Conservation (phyloP, 345 rosid species). For the Boechera stricta region DNA sequence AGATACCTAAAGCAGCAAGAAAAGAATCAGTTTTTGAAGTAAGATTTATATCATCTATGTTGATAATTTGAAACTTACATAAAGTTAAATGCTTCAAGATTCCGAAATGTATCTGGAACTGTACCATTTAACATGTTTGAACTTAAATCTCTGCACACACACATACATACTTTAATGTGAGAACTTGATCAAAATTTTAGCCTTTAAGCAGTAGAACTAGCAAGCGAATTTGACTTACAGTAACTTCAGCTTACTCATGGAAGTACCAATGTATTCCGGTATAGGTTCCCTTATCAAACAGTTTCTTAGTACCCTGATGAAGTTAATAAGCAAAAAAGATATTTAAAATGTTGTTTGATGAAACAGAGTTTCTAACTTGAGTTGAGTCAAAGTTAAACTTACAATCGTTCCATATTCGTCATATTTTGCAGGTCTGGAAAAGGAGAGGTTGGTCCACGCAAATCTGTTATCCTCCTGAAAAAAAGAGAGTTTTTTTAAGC, state of each 20-base stretch:
- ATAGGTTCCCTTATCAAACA: conserved; percentile 61
- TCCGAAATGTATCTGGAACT: conserved; percentile 52
- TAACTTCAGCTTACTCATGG: conserved; percentile 37
- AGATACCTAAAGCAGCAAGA: conserved; percentile 59
- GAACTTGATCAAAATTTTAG: conserved; percentile 6
- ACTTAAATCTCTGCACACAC: conserved; percentile 73
- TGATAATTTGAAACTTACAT: conserved; percentile 54
- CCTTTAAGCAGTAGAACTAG: neutral
- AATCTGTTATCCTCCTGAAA: conserved; percentile 72
- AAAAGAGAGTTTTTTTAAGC: conserved; percentile 35
- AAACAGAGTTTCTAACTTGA: neutral
- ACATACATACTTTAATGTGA: conserved; percentile 2
- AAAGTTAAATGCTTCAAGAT: conserved; percentile 19
- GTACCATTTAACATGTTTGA: conserved; percentile 68
- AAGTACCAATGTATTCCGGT: conserved; percentile 52
- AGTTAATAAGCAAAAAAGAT: neutral
- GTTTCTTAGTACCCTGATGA: conserved; percentile 64
- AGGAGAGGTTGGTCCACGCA: conserved; percentile 53
- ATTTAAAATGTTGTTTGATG: conserved; percentile 4
- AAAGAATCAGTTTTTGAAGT: neutral
- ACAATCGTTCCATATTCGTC: conserved; percentile 49
- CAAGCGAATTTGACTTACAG: conserved; percentile 59
- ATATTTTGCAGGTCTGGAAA: conserved; percentile 59
- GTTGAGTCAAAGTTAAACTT: conserved; percentile 41
- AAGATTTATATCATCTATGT: conserved; percentile 2